Conservation (phyloP, 768 basidiomycete species). For the Collybia sordida region DNA sequence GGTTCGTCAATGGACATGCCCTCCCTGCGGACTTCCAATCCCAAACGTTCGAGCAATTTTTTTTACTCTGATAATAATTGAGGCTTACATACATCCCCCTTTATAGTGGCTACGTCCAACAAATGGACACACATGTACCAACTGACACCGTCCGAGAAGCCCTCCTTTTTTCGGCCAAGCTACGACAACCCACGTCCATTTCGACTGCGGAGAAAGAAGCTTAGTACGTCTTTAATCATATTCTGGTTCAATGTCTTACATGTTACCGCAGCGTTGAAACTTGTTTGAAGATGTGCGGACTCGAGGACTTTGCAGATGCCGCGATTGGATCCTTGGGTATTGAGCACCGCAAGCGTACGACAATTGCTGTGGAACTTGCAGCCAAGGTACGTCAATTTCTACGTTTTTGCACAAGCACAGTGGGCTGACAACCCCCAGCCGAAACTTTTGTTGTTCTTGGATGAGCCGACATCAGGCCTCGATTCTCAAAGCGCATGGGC, state of each 20-base stretch:
- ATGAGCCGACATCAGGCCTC: conserved; percentile 87
- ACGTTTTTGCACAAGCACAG: not conserved
- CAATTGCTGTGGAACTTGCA: conserved; percentile 85
- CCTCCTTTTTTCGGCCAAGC: conserved; percentile 72
- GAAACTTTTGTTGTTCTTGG: conserved; percentile 77
- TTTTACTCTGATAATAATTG: not conserved
- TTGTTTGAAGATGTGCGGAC: conserved; percentile 51
- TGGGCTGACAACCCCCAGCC: conserved; percentile 40
- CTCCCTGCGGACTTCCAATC: conserved; percentile 46
- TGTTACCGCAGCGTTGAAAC: conserved; percentile 15
- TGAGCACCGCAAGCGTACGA: conserved; percentile 78
- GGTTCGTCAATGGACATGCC: conserved; percentile 39
- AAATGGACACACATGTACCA: conserved; percentile 78
- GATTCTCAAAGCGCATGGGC: conserved; percentile 89
- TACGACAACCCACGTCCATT: conserved; percentile 72
- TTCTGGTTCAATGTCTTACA: not conserved
- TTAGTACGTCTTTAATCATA: conserved; percentile 52
- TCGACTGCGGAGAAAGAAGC: conserved; percentile 71
- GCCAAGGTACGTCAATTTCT: conserved; percentile 61
- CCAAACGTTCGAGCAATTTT: conserved; percentile 36
- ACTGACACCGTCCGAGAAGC: conserved; percentile 81
- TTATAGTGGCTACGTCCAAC: conserved; percentile 72
- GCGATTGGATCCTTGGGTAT: conserved; percentile 66
- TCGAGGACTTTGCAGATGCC: conserved; percentile 65
- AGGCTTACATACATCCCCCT: not conserved